phyloP scores from a whole-genome alignment of 306 rosid species.

The Vicia faba region DNA sequence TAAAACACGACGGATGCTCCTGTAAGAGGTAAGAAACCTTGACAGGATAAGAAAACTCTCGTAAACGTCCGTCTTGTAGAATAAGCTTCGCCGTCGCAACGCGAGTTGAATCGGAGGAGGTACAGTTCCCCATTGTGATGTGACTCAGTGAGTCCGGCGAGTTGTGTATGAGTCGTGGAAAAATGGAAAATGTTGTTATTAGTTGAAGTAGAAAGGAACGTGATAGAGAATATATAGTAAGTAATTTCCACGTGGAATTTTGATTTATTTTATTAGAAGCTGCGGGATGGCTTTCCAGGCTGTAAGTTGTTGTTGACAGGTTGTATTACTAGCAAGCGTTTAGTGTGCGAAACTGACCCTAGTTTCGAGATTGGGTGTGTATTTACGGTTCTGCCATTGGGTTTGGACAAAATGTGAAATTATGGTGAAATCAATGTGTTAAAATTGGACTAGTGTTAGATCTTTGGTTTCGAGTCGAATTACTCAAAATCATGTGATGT shows the following conservation, averaged over 20 bases:
- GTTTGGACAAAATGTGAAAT: background rate
- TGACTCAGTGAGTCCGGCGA: constrained; percentile 15
- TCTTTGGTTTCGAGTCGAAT: too few species aligned
- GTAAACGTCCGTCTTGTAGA: constrained; percentile 63
- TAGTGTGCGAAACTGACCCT: constrained; percentile 31
- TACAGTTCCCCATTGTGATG: constrained; percentile 74
- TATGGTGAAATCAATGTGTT: background rate
- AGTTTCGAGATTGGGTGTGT: constrained; percentile 11
- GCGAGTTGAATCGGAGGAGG: constrained; percentile 54
- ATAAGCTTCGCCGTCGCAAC: constrained; percentile 78
- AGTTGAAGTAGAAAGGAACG: background rate
- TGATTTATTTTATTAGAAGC: background rate
- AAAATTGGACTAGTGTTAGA: too few species aligned
- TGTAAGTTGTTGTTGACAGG: constrained; percentile 86
- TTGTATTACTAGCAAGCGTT: constrained; percentile 46
- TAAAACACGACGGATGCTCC: constrained; percentile 64
- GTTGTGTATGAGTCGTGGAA: background rate
- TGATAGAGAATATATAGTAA: constrained; percentile 29
- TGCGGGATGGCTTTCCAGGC: constrained; percentile 68
- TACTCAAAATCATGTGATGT: too few species aligned
- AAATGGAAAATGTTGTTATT: background rate
- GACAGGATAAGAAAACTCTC: constrained; percentile 67
- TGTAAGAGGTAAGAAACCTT: constrained; percentile 73
- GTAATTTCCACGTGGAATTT: constrained; percentile 50
- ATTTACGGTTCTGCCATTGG: constrained; percentile 40